phyloP scores from a whole-genome alignment of 1,139 yeast species.

The Sugiyamaella paludigena region DNA sequence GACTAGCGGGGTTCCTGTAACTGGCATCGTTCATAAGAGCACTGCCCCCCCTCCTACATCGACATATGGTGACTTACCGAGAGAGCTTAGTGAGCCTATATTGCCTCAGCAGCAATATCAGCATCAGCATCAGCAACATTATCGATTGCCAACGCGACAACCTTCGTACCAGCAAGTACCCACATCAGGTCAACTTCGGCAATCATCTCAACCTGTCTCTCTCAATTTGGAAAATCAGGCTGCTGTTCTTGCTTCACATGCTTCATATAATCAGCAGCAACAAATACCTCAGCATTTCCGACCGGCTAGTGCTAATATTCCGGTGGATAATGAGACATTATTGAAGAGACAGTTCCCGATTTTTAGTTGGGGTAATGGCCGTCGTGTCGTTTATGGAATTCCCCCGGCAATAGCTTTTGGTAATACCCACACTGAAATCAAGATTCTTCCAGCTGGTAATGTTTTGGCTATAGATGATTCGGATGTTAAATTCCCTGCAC shows the following conservation, averaged over 20 bases:
- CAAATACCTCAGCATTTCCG: neutral
- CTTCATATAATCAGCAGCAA: neutral
- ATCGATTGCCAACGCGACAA: constrained; percentile 5
- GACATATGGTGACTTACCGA: constrained; percentile 11
- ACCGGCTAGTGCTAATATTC: constrained; percentile 19
- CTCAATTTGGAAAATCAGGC: constrained; percentile 15
- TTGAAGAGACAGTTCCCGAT: constrained; percentile 67
- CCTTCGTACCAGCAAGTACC: constrained; percentile 3
- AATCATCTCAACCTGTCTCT: constrained; percentile 14
- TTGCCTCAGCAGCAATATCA: too few relatives aligned
- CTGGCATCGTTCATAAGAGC: constrained; percentile 6
- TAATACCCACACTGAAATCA: constrained; percentile 31
- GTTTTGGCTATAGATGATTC: constrained; percentile 24
- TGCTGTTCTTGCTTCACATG: constrained; percentile 13
- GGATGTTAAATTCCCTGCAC: constrained; percentile 57
- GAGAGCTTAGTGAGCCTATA: neutral
- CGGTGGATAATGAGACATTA: constrained; percentile 36
- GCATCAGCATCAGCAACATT: neutral
- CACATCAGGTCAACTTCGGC: neutral
- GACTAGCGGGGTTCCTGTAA: too few relatives aligned
- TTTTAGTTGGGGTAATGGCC: constrained; percentile 64
- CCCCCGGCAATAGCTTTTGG: constrained; percentile 43
- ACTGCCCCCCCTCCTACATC: constrained; percentile 12
- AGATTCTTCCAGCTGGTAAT: constrained; percentile 30
- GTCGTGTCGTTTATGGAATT: constrained; percentile 45